A percentile compares a stretch with the other conserved stretches of the same genome.
Conservation (phyloP, 2,329 filamentous ascomycete genomes). For the Talaromyces atroroseus region DNA sequence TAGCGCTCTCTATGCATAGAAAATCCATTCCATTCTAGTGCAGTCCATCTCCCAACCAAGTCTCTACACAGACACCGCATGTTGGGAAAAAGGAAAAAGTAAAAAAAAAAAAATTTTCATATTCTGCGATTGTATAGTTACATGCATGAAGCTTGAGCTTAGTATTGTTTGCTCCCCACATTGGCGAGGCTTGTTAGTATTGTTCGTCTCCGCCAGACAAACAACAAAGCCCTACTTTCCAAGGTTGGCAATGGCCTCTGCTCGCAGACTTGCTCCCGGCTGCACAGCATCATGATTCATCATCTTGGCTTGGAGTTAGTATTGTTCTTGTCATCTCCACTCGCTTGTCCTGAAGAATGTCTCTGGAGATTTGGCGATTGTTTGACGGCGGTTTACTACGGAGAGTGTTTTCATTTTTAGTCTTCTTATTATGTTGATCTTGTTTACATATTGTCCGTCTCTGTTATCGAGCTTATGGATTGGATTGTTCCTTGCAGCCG, state of each 20-base stretch:
- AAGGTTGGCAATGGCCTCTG: background rate
- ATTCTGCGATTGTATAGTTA: no score
- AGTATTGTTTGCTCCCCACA: slow-evolving; percentile 4
- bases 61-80: background rate
- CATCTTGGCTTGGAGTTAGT: background rate
- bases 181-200: background rate
- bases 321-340: background rate
- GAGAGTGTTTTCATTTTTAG: background rate
- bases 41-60: background rate
- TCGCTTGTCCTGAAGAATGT: background rate
- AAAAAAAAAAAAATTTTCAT: no score
- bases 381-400: no score
- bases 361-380: background rate
- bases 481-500: background rate
- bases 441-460: background rate
- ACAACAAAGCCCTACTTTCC: background rate
- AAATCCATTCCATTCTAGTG: background rate
- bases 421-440: background rate
- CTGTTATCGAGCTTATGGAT: background rate
- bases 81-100: no score
- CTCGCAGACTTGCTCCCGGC: background rate
- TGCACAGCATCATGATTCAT: slow-evolving; percentile 2
- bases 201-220: slow-evolving; percentile 8
- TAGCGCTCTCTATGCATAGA: no score
- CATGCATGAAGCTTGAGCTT: background rate